Base-by-base conservation (phyloP, 2,329 filamentous ascomycete species). In the Aspergillus sp. region DNA sequence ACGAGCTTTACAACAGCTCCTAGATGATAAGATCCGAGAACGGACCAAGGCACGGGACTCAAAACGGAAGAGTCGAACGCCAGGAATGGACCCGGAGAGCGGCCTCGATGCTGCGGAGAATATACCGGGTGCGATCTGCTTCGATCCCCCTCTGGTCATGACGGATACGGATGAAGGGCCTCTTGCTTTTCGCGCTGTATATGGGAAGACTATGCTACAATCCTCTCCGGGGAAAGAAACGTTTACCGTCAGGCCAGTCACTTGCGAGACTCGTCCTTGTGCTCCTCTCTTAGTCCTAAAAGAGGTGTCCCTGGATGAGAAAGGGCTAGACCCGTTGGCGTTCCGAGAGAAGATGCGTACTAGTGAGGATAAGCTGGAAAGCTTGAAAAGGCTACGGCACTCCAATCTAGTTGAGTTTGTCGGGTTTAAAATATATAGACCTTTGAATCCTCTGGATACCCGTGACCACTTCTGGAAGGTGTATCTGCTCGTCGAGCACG, bases 391-490 rank as follows among this genome's bases (percentile, higher is more conserved):
- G 65, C 79, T 95, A 45, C 85, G 86, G 4, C 92, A 97, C 72
- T 83, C 86, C 24, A 91, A 92, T 69, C 78, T 98, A 12, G 83
- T 95, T 49, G 87, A 90, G 53, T 82, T 98, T 42, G 81, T 96
- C 58, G 92, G 93, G 62, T 96, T 92, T 77, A 92, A 90, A 67
- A 90, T 97, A 62, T 82, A 89, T 69, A 80, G 84, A 58, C 63
- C 77, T 68, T 52, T 75, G 51, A 66, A 68, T 56, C 69, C 78
- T 16, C 72, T 77, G 45, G 77, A 82, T 52, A 69, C 72, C 45
- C 66, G 73, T 29, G 71, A 75, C 39, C 71, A 73, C 67, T 64
- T 76, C 6, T 96, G 91, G 90, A 89, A 87, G 29, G 84, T 96
- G 56, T 90, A 86, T 65, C 81, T 95, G 3, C 80, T 97, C 22